Evolutionary conservation across 2,329 filamentous ascomycete species (phyloP), one percentile per base, ranked within the genome.

Genomic region (Microdochium trichocladiopsis): DNA sequence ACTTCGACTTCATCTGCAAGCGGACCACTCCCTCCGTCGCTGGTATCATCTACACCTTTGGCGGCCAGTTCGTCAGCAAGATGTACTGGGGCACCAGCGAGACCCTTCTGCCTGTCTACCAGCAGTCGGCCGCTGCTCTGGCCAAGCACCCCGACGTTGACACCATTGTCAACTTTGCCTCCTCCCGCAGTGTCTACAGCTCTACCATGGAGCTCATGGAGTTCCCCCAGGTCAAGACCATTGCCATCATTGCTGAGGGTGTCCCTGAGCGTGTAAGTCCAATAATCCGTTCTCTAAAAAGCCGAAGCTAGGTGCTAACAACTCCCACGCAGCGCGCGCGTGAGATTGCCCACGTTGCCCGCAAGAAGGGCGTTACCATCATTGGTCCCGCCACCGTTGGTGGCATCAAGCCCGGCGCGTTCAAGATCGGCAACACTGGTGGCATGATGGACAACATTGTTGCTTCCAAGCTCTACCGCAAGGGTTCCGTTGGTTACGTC

Each of bases 401-500:
- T 84, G 94, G 94, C 67, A 97, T 99, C 79, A 99, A 97, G 85
- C 94, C 94, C 57, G 94, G 94, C 73, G 90, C 89, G 72, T 99
- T 93, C 88, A 99, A 97, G 85, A 99, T 99, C 61, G 94, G 94
- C 72, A 99, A 99, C 84, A 99, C 94, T 66, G 94, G 94, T 83
- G 94, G 94, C 75, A 99, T 99, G 94, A 99, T 99, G 94, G 94
- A 99, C 84, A 99, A 99, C 84, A 99, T 99, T 67, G 94, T 99
- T 59, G 91, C 94, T 63, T 97, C 94, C 72, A 99, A 99, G 86
- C 90, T 99, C 56, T 99, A 99, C 86, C 93, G 94, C 76, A 94
- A 94, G 78, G 94, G 94, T 65, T 97, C 94, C 63, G 92, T 99
- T 61, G 94, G 90, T 65, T 99, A 99, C 75, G 94, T 99, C 74